Base-by-base conservation (phyloP, 2,329 filamentous ascomycete species). In the Microdochium trichocladiopsis region DNA sequence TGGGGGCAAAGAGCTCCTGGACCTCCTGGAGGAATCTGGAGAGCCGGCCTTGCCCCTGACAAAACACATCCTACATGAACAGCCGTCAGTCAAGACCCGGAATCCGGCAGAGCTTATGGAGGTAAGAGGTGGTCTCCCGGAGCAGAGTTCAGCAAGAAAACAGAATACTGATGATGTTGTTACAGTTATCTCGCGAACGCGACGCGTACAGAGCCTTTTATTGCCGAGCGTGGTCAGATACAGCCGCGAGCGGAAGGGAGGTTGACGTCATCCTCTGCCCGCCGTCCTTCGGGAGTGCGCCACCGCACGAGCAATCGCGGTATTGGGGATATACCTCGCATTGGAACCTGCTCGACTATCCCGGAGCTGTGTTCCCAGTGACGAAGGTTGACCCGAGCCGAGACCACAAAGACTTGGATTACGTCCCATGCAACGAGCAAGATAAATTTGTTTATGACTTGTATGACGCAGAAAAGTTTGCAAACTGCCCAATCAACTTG, bases 271-370 rank as follows among this genome's bases (percentile, higher is more conserved):
- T 82, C 8, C 65, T 82, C 1, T 77, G 74, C 49, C 78, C 78
- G 1, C 2, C 71, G 68, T 4, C 74, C 72, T 3, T 74, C 73
- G 4, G 71, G 69, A 4, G 78, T 76, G 1, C 55, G 9, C 33
- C 72, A 74, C 68, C 69, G 14, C 68, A 76, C 47, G 67, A 76
- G 49, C 67, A 68, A 22, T 69, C 76, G 1, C 68, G 66, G 36
- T 80, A 80, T 57, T 82, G 78, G 77, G 69, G 69, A 4, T 82
- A 82, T 54, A 80, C 76, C 0, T 69, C 70, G 14, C 71, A 77
- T 51, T 82, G 76, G 77, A 82, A 82, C 59, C 52, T 81, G 43
- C 66, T 82, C 4, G 77, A 82, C 56, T 78, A 79, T 60, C 74
- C 78, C 2, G 71, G 70, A 3, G 60, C 74, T 14, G 69, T 75